phyloP scores from a whole-genome alignment of 202 grass and related monocot species.

The Bolboschoenoplectus hybrid region DNA sequence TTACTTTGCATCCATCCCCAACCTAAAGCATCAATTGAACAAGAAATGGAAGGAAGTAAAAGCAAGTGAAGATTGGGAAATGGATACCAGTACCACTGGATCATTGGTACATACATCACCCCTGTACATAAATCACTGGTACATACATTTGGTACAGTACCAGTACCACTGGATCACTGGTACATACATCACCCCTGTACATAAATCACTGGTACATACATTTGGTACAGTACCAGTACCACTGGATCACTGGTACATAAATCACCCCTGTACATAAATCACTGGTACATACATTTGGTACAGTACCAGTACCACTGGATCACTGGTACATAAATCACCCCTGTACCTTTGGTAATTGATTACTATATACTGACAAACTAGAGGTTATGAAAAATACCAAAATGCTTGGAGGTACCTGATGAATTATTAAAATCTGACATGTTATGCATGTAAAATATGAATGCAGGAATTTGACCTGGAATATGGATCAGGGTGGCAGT shows the following conservation, averaged over 20 bases:
- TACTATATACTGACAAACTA: background rate
- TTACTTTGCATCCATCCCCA: background rate
- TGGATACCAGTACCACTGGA: background rate
- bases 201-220: too few species aligned
- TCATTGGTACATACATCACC: background rate
- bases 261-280: too few species aligned
- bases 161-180: conserved; percentile 3
- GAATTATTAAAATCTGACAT: background rate
- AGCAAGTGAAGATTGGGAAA: background rate
- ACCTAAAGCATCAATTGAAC: background rate
- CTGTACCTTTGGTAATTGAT: background rate
- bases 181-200: background rate
- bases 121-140: too few species aligned
- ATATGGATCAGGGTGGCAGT: conserved; percentile 83
- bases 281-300: too few species aligned
- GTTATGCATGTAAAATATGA: background rate
- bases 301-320: too few species aligned
- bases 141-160: background rate
- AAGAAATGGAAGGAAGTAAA: background rate
- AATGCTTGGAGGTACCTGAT: background rate
- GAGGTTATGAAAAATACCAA: background rate
- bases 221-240: too few species aligned
- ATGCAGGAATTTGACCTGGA: conserved; percentile 80
- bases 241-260: too few species aligned
- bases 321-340: background rate